Evolutionary conservation across 140 eudicot species (phyloP), one percentile per base, ranked within the genome.

Genomic region (Anethum foeniculum): DNA sequence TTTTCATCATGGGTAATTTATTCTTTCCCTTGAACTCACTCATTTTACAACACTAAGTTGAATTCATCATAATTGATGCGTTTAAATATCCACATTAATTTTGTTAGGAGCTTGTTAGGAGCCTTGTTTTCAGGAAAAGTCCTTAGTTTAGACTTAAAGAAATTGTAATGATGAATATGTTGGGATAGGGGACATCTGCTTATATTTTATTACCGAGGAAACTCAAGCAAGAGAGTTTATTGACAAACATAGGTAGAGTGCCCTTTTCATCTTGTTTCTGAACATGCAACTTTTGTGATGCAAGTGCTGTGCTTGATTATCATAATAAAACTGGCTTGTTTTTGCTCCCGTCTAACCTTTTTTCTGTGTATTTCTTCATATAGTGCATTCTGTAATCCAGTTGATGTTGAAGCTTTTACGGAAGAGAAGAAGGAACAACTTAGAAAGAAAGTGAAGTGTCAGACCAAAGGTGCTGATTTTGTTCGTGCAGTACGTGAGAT

Each of bases 361-460:
- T 21, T 75, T 18, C 18, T 27, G 21, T 67, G 19, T 54, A 44
- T 44, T 28, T 80, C 58, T 81, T 21, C 36, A 32, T 83, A 47
- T 93, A 95, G 99, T 83, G 99, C 95, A 76, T 92, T 90, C 84
- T 92, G 97, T 91, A 90, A 90, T 83, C 99, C 92, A 60, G 90
- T 86, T 81, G 99, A 95, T 81, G 92, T 92, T 23, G 99, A 95
- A 79, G 91, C 91, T 52, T 95, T 92, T 81, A 92, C 99, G 0
- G 96, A 92, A 86, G 99, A 90, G 80, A 95, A 89, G 79, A 95
- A 88, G 83, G 83, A 80, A 1, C 79, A 91, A 78, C 85, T 95
- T 78, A 7, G 46, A 41, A 0, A 5, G 46, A 14, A 88, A 79
- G 87, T 82, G 32, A 92, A 88, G 80, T 93, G 90, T 38, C 96